Conservation (phyloP, 2,329 filamentous ascomycete genomes). For the Arthrobotrys pseudoclavata region DNA sequence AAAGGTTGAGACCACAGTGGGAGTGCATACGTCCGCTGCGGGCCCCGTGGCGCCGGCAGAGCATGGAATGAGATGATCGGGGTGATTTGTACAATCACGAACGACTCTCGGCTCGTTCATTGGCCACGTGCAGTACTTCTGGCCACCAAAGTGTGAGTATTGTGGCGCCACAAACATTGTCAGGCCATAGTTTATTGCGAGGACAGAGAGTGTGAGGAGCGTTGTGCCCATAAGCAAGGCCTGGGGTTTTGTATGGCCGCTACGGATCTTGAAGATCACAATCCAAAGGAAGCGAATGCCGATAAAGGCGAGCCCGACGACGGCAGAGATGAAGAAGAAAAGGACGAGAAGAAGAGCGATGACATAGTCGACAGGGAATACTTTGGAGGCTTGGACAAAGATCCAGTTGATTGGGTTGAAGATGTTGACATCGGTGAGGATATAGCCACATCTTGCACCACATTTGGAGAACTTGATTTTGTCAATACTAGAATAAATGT, state of each 20-base stretch:
- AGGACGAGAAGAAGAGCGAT: slow-evolving; percentile 87
- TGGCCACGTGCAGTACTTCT: slow-evolving; percentile 88
- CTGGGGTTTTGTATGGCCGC: slow-evolving; percentile 89
- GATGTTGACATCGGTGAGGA: slow-evolving; percentile 86
- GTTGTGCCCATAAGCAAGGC: slow-evolving; percentile 91
- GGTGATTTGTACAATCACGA: slow-evolving; percentile 80
- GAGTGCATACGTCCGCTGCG: slow-evolving; percentile 88
- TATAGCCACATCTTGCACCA: slow-evolving; percentile 90
- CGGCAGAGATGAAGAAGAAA: slow-evolving; percentile 88
- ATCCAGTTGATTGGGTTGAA: slow-evolving; percentile 97
- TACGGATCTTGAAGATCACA: slow-evolving; percentile 89
- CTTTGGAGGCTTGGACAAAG: slow-evolving; percentile 81
- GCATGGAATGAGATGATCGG: slow-evolving; percentile 82
- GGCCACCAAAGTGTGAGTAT: slow-evolving; percentile 92
- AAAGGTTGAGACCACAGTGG: slow-evolving; percentile 90
- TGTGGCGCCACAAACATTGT: slow-evolving; percentile 96
- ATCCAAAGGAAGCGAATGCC: slow-evolving; percentile 98
- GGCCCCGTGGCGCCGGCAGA: slow-evolving; percentile 79
- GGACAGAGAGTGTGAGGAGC: slow-evolving; percentile 86
- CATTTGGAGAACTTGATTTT: slow-evolving; percentile 96
- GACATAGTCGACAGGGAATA: slow-evolving; percentile 92
- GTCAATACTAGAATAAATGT: slow-evolving; percentile 74
- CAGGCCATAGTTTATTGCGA: slow-evolving; percentile 92
- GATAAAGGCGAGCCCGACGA: slow-evolving; percentile 85
- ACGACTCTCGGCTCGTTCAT: slow-evolving; percentile 71